Percentiles rank a stretch among this genome's conserved stretches.
Conservation (phyloP, 2,329 filamentous ascomycete genomes). For the Colletotrichum lindemuthianum region DNA sequence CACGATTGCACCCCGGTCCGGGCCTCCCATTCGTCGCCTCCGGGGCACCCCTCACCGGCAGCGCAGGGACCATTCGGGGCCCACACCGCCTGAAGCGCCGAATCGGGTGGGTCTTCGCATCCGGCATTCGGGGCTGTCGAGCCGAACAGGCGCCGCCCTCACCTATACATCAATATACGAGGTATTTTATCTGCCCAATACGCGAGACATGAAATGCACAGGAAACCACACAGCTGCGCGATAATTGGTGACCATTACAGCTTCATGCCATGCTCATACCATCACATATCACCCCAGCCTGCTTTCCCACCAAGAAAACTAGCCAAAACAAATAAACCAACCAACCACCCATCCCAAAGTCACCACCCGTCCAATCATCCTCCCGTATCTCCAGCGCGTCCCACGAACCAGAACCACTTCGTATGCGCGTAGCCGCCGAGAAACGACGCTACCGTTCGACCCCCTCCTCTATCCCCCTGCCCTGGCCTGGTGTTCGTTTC, state of each 20-base stretch:
- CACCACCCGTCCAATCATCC: background rate
- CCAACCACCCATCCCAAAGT: background rate
- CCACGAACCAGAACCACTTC: constrained; percentile 9
- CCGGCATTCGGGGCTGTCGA: no score
- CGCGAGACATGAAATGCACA: no score
- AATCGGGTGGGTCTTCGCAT: background rate
- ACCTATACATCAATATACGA: no score
- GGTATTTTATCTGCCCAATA: no score
- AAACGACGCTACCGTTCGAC: constrained; percentile 17
- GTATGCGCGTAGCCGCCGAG: constrained; percentile 25
- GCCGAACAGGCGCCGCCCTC: no score
- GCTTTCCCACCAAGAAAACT: no score
- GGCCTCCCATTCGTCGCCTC: constrained; percentile 7
- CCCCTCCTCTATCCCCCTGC: background rate
- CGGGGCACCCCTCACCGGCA: constrained; percentile 1
- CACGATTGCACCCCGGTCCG: background rate
- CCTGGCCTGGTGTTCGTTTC: background rate
- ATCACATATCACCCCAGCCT: no score
- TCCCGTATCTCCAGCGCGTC: background rate
- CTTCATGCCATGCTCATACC: no score
- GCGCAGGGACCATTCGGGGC: constrained; percentile 12
- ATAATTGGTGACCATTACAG: no score
- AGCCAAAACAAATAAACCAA: background rate
- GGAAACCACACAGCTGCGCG: no score
- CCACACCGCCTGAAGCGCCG: constrained; percentile 11